phyloP scores from a whole-genome alignment of 768 basidiomycete genomes.

The Boletus sp. region DNA sequence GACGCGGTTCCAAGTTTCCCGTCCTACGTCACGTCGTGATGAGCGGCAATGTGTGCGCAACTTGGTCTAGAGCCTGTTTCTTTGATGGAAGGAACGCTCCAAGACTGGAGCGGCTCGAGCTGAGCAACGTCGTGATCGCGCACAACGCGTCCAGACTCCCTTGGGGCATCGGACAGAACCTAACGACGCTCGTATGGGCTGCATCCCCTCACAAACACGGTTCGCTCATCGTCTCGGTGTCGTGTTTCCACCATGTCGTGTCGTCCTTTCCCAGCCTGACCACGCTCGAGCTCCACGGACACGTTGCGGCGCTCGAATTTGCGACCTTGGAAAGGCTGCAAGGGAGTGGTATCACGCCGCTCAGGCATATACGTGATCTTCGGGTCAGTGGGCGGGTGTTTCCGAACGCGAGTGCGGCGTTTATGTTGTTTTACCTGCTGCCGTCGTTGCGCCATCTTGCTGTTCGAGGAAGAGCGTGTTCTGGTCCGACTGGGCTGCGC shows the following conservation, averaged over 20 bases:
- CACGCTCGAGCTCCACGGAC: slow-evolving; percentile 18
- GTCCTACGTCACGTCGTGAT: slow-evolving; percentile 7
- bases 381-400: slow-evolving; percentile 13
- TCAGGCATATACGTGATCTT: slow-evolving; percentile 12
- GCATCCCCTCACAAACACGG: slow-evolving; percentile 7
- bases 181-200: slow-evolving; percentile 25
- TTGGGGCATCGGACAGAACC: slow-evolving; percentile 12
- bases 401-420: slow-evolving; percentile 11
- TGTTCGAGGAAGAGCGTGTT: slow-evolving; percentile 14
- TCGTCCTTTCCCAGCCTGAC: slow-evolving; percentile 22
- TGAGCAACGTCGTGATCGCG: slow-evolving; percentile 20
- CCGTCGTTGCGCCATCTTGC: slow-evolving; percentile 8
- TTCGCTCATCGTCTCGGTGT: slow-evolving; percentile 13
- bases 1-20: slow-evolving; percentile 10
- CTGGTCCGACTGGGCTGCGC: slow-evolving; percentile 7
- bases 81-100: slow-evolving; percentile 20
- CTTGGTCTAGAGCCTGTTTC: slow-evolving; percentile 20
- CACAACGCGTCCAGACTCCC: slow-evolving; percentile 1
- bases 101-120: slow-evolving; percentile 10
- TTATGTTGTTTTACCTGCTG: slow-evolving; percentile 14
- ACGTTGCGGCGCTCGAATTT: slow-evolving; percentile 12
- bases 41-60: slow-evolving; percentile 15
- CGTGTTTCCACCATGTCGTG: slow-evolving; percentile 17
- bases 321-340: slow-evolving; percentile 2
- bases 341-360: background rate